Evolutionary conservation across 2,329 filamentous ascomycete genomes (phyloP).

Genomic region (Colletotrichum shisoi): DNA sequence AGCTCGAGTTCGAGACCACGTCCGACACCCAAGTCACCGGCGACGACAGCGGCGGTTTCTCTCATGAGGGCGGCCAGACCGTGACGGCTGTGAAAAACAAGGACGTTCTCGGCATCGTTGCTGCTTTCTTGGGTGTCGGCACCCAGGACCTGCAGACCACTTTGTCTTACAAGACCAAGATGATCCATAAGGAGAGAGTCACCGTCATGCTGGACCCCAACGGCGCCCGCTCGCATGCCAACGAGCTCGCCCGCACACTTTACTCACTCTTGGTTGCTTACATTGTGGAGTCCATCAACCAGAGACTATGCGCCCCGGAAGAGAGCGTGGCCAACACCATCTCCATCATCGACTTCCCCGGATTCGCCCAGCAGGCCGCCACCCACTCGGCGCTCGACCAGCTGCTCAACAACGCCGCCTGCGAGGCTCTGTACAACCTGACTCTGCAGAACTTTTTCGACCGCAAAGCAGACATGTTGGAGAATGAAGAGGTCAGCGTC

Average conservation of each 20-base stretch:
- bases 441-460: slow-evolving; percentile 97
- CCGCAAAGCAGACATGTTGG: slow-evolving; percentile 88
- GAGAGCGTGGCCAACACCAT: slow-evolving; percentile 92
- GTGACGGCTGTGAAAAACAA: slow-evolving; percentile 92
- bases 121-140: slow-evolving; percentile 91
- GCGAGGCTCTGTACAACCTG: slow-evolving; percentile 90
- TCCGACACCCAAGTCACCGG: slow-evolving; percentile 79
- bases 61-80: slow-evolving; percentile 88
- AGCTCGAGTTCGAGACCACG: slow-evolving; percentile 89
- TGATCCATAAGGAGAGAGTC: slow-evolving; percentile 93
- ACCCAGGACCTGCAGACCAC: slow-evolving; percentile 84
- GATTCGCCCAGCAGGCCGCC: slow-evolving; percentile 83
- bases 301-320: slow-evolving; percentile 84
- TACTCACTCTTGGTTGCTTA: slow-evolving; percentile 95
- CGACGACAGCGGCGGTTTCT: slow-evolving; percentile 95
- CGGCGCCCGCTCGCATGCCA: slow-evolving; percentile 88
- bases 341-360: slow-evolving; percentile 94
- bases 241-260: slow-evolving; percentile 89
- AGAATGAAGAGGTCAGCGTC: slow-evolving; percentile 91
- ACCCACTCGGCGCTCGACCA: slow-evolving; percentile 90
- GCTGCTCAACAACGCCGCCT: slow-evolving; percentile 91
- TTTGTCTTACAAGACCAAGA: slow-evolving; percentile 95
- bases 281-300: slow-evolving; percentile 91
- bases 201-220: slow-evolving; percentile 96
- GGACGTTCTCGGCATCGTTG: slow-evolving; percentile 83